A percentile compares a stretch with the other conserved stretches of the same genome.
Conservation (phyloP, 768 basidiomycete genomes). For the Suillus subalutaceus region DNA sequence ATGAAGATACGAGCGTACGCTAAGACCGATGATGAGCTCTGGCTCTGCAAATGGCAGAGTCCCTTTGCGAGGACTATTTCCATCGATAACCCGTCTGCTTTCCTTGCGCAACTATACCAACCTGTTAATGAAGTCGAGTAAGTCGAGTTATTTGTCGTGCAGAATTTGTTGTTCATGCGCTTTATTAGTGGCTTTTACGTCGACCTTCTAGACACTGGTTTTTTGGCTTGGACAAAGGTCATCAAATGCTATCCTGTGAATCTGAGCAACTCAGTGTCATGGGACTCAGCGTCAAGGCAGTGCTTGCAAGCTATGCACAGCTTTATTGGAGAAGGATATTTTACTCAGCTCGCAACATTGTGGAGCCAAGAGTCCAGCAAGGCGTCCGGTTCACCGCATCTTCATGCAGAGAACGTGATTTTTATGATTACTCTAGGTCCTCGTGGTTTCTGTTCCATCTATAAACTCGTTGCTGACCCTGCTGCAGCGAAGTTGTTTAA, state of each 20-base stretch:
- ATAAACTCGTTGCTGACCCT: conserved; percentile 42
- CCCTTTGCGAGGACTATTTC: conserved; percentile 53
- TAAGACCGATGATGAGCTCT: conserved; percentile 61
- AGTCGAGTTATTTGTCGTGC: conserved; percentile 16
- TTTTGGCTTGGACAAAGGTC: conserved; percentile 69
- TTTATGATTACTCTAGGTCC: conserved; percentile 54
- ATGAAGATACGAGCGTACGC: conserved; percentile 81
- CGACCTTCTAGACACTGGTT: conserved; percentile 79
- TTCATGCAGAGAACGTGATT: conserved; percentile 54
- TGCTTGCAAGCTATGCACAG: conserved; percentile 55
- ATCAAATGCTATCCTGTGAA: conserved; percentile 61
- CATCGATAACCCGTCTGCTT: conserved; percentile 50
- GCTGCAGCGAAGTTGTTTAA: conserved; percentile 68
- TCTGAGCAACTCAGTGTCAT: conserved; percentile 42
- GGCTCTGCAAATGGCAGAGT: conserved; percentile 73
- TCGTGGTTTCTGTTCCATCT: conserved; percentile 36
- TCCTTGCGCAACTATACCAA: conserved; percentile 49
- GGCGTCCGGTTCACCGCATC: conserved; percentile 50
- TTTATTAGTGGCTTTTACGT: conserved; percentile 52
- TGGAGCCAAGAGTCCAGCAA: conserved; percentile 85
- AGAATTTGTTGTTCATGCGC: conserved; percentile 1
- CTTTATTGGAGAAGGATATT: conserved; percentile 55
- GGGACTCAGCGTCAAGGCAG: conserved; percentile 57
- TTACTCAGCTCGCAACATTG: conserved; percentile 57
- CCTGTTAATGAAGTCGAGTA: conserved; percentile 42